Evolutionary conservation across 2,329 filamentous ascomycete species (phyloP), one percentile per base, ranked within the genome.

Genomic region (Alternaria ethzedia): DNA sequence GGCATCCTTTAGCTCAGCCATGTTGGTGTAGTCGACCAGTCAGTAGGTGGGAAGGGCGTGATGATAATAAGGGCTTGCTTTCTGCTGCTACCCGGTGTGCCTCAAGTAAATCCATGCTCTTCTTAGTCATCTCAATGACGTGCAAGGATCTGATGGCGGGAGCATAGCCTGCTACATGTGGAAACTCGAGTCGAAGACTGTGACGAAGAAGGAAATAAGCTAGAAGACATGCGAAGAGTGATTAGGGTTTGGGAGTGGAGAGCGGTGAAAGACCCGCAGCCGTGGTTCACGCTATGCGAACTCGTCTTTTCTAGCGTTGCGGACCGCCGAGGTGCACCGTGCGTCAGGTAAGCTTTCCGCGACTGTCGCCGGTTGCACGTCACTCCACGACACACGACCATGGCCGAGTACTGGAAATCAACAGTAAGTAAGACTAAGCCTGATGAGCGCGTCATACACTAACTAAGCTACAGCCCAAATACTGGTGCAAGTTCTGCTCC

Each of bases 371-470:
- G 52, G 8, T 15, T 32, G 47, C 28, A 32, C 52, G 56, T 30
- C 43, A 36, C 41, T 50, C 49, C 45, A 26, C 47, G 13, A 25
- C 36, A 41, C 36, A 26, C 23, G 43, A 60, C 21, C 45, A 98
- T 99, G 96, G 90, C 96, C 0, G 96, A 98, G 85, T 96, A 97
- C 83, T 98, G 96, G 96, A 98, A 98, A 80, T 97, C 95, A 20
- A 97, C 94, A 32, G 87, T 88, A 78, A 80, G 83, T 67, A 4
- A 49, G 44, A 10, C 20, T 15, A 20, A 3, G 11, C 20, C 7
- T 5, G 1, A 10, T 8, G 13, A 17, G 47, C 17, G 41, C 28
- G 13, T 45, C 9, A 28, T 25, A 4, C 30, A 8, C 68, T 76
- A 30, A 75, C 13, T 32, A 11, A 1, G 4, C 8, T 17, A 12